phyloP scores from a whole-genome alignment of 371 early-diverging fungal species.

The Parasitella parasitica region DNA sequence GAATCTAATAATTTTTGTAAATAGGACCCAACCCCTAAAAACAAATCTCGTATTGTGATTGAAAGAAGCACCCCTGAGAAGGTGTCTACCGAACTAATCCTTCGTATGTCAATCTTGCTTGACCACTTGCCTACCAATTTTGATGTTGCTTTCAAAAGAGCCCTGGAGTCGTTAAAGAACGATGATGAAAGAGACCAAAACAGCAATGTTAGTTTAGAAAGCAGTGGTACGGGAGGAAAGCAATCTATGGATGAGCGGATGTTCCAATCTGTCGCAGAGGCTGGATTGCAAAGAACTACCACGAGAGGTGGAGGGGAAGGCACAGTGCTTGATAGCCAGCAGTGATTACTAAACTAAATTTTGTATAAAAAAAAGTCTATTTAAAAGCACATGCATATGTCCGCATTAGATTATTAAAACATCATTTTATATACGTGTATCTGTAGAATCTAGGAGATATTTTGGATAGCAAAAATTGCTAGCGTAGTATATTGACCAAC shows the following conservation, averaged over 20 bases:
- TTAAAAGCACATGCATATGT: background rate
- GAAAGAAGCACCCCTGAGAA: conserved; percentile 33
- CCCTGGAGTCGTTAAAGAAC: conserved; percentile 15
- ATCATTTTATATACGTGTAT: too few relatives aligned
- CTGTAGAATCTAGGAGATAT: too few relatives aligned
- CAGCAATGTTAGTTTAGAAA: background rate
- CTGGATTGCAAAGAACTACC: conserved; percentile 24
- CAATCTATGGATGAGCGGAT: conserved; percentile 1
- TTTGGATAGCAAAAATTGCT: too few relatives aligned
- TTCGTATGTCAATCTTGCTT: conserved; percentile 31
- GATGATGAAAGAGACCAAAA: background rate
- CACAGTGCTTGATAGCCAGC: conserved; percentile 7
- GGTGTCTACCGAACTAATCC: conserved; percentile 34
- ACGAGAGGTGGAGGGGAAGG: conserved; percentile 24
- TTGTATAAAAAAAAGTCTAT: background rate
- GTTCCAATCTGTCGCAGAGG: conserved; percentile 18
- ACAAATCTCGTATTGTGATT: conserved; percentile 38
- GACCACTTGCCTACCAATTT: conserved; percentile 43
- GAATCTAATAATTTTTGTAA: background rate
- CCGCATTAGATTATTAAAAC: too few relatives aligned
- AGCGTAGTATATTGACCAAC: too few relatives aligned
- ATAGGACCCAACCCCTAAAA: conserved; percentile 34
- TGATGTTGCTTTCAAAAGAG: conserved; percentile 37
- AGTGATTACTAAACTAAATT: background rate
- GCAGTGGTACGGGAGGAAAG: background rate